These are phyloP conservation scores for Yarrowia sp. DNA, from an alignment of 805 yeast species.

Conservation along the genomic window DNA sequence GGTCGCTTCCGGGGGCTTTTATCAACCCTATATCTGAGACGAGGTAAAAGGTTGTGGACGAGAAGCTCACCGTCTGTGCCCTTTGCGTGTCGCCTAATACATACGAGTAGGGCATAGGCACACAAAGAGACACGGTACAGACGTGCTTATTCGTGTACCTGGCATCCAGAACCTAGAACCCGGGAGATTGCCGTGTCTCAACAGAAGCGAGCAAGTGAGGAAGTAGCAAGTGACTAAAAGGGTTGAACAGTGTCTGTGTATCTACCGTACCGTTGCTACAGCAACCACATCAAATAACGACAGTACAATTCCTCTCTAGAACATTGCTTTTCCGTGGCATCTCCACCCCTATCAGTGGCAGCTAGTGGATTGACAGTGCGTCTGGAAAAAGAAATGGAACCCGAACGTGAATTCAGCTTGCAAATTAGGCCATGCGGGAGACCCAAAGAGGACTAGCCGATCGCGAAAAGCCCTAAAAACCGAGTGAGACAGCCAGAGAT, in stretches of 20 bases:
- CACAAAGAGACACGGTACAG: not conserved
- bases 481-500: too few species aligned
- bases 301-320: too few species aligned
- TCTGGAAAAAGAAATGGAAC: constrained; percentile 6
- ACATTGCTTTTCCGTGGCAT: constrained; percentile 7
- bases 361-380: not conserved
- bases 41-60: not conserved
- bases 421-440: constrained; percentile 1
- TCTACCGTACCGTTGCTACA: too few species aligned
- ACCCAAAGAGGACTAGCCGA: not conserved
- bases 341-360: not conserved
- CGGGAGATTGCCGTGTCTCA: constrained; percentile 33
- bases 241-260: too few species aligned
- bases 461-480: too few species aligned
- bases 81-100: not conserved
- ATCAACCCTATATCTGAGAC: not conserved
- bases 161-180: not conserved
- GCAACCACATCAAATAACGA: too few species aligned
- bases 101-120: not conserved
- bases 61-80: not conserved
- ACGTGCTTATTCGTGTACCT: constrained; percentile 29
- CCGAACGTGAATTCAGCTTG: not conserved
- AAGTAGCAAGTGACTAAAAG: too few species aligned
- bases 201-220: too few species aligned
- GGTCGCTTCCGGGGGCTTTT: not conserved